A percentile compares a stretch with the other conserved stretches of the same genome.
Evolutionary conservation across 768 basidiomycete species (phyloP).

Genomic region (Podaxis sp.): DNA sequence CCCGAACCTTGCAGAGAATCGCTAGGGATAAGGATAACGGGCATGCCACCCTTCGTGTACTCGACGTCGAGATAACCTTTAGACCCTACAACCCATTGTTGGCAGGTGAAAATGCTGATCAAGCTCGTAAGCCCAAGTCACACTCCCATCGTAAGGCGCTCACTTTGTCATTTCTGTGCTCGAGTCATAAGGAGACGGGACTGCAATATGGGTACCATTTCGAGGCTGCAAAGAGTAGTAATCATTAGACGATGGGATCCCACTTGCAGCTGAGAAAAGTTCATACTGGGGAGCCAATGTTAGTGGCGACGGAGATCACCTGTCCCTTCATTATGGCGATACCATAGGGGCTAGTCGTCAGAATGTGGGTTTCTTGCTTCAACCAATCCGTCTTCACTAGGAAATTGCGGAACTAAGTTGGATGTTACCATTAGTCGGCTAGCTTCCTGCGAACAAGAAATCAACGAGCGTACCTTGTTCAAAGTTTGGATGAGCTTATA

Average conservation of each 20-base stretch:
- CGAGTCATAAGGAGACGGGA: slow-evolving; percentile 52
- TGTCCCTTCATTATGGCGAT: slow-evolving; percentile 67
- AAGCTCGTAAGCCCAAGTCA: neutral
- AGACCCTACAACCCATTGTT: slow-evolving; percentile 68
- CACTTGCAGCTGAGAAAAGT: slow-evolving; percentile 19
- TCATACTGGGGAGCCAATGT: slow-evolving; percentile 69
- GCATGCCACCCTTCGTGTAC: slow-evolving; percentile 63
- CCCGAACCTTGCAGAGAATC: slow-evolving; percentile 34
- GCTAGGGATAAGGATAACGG: slow-evolving; percentile 54
- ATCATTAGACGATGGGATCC: neutral
- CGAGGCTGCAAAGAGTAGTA: slow-evolving; percentile 42
- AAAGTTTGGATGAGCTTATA: slow-evolving; percentile 61
- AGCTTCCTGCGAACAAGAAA: neutral
- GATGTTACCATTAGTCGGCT: slow-evolving; percentile 1
- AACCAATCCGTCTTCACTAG: slow-evolving; percentile 61
- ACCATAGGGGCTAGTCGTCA: slow-evolving; percentile 48
- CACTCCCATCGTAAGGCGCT: slow-evolving; percentile 22
- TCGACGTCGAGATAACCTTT: slow-evolving; percentile 59
- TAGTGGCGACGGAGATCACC: slow-evolving; percentile 63
- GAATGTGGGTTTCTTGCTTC: slow-evolving; percentile 48
- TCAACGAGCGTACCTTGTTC: slow-evolving; percentile 46
- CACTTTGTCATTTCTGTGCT: slow-evolving; percentile 58
- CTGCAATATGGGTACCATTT: slow-evolving; percentile 53
- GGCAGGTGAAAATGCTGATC: slow-evolving; percentile 60
- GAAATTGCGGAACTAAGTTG: slow-evolving; percentile 65